phyloP scores from a whole-genome alignment of 257 asterid species.

The Solanum bukasovii region DNA sequence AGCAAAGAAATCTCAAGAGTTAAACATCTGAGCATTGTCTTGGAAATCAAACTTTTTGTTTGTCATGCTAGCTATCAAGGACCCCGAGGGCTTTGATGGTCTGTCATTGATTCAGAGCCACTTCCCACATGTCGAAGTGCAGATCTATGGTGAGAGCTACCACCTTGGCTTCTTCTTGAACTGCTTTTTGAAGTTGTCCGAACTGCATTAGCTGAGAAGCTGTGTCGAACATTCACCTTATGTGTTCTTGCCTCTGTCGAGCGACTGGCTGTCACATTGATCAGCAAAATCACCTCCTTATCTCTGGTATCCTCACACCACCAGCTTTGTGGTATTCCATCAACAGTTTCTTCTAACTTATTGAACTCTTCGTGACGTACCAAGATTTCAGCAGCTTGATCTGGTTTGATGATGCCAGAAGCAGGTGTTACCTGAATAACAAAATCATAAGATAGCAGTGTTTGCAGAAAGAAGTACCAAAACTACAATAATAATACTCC shows the following conservation, averaged over 20 bases:
- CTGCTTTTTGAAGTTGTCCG: background rate
- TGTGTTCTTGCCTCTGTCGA: conserved; percentile 41
- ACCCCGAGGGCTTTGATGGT: background rate
- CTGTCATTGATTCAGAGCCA: background rate
- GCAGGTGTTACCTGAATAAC: conserved; percentile 60
- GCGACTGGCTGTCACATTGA: conserved; percentile 46
- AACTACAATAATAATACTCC: background rate
- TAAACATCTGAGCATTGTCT: background rate
- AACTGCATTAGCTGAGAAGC: background rate
- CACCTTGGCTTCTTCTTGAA: conserved; percentile 2
- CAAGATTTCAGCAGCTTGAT: conserved; percentile 46
- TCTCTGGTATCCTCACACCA: conserved; percentile 82
- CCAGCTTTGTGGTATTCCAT: conserved; percentile 84
- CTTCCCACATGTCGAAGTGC: background rate
- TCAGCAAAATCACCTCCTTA: conserved; percentile 56
- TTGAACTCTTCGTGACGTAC: conserved; percentile 63
- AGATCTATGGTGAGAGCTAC: background rate
- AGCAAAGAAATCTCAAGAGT: background rate
- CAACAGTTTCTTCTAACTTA: conserved; percentile 50
- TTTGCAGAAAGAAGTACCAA: background rate
- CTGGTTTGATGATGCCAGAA: conserved; percentile 52
- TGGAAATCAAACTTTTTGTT: background rate
- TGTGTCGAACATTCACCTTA: conserved; percentile 13
- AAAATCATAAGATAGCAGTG: background rate
- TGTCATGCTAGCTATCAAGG: background rate